Evolutionary conservation across 148 eudicot genomes (phyloP), one percentile per base, ranked within the genome.

Genomic region (Vaccinium macrocarpon): DNA sequence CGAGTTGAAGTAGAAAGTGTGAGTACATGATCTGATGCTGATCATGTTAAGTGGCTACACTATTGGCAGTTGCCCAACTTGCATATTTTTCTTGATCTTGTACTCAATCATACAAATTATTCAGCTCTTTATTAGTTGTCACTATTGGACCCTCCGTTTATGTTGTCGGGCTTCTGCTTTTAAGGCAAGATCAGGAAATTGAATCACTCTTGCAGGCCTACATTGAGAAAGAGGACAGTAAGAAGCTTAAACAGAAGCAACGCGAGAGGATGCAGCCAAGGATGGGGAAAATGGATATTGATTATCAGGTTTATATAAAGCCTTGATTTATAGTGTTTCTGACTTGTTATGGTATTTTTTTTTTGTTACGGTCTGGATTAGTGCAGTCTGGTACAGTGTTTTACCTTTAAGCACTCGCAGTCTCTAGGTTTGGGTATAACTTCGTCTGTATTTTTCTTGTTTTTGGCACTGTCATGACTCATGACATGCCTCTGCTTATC

Each of bases 261-360:
- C 97, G 98, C 38, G 99, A 97, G 85, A 94, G 97, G 80, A 97
- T 97, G 99, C 99, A 97, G 85, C 99, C 99, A 21, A 97, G 94
- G 82, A 97, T 97, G 99, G 99, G 99, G 50, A 97, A 97, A 87
- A 97, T 97, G 99, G 99, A 97, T 85, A 97, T 97, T 89, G 99
- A 97, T 83, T 95, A 97, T 91, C 99, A 95, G 99, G 99, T 95
- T 16, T 82, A 21, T 61, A 1, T 21, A 61, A 61, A 1, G 11
- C 66, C 66, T 8, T 25, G 21, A 61, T 21, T 21, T 61, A 61
- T 61, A 61, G 25, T 61, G 10, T 21, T 6, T 52, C 12, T 52
- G 8, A 52, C 25, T 61, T 19, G 3, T 6, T 56, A 56, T 56
- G 21, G 61, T 16, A 4, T 16, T 5, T 16, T 56, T 56, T 56